Conservation (phyloP, 2,329 filamentous ascomycete genomes). For the Trichophyton simii region DNA sequence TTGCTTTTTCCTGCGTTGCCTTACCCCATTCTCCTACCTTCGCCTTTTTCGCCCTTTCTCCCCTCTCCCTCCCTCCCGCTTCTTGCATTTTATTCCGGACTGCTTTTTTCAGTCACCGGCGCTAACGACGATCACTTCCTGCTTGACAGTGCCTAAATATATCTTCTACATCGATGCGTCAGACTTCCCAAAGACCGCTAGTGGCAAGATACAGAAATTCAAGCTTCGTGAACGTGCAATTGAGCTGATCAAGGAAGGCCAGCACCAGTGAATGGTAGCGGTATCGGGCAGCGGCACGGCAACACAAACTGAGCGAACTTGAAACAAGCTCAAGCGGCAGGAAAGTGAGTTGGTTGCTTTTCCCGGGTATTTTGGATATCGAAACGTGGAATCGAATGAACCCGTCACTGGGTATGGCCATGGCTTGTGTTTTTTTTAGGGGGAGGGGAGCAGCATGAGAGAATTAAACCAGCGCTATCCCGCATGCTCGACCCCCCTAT, state of each 20-base stretch:
- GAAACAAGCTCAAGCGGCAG: background rate
- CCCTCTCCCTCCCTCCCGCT: background rate
- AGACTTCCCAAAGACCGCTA: constrained; percentile 86
- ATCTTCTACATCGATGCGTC: constrained; percentile 62
- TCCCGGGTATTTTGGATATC: background rate
- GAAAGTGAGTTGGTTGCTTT: background rate
- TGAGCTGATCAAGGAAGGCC: constrained; percentile 32
- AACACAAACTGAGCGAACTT: background rate
- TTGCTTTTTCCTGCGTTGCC: background rate
- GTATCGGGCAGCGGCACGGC: too few species aligned
- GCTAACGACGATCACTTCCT: constrained; percentile 2
- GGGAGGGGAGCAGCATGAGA: background rate
- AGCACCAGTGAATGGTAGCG: background rate
- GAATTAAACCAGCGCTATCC: background rate
- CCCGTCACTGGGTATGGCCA: background rate
- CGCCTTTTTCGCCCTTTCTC: background rate
- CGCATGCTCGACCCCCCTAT: too few species aligned
- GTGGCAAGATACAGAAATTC: constrained; percentile 94
- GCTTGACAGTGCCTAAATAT: constrained; percentile 56
- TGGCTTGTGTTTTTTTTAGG: background rate
- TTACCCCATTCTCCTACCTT: background rate
- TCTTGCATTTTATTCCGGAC: background rate
- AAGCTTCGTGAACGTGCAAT: constrained; percentile 59
- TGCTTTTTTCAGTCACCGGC: background rate
- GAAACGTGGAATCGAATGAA: background rate